Evolutionary conservation across 164 flowering plant genomes (phyloP).

Genomic region (Cinnamomum micranthum): DNA sequence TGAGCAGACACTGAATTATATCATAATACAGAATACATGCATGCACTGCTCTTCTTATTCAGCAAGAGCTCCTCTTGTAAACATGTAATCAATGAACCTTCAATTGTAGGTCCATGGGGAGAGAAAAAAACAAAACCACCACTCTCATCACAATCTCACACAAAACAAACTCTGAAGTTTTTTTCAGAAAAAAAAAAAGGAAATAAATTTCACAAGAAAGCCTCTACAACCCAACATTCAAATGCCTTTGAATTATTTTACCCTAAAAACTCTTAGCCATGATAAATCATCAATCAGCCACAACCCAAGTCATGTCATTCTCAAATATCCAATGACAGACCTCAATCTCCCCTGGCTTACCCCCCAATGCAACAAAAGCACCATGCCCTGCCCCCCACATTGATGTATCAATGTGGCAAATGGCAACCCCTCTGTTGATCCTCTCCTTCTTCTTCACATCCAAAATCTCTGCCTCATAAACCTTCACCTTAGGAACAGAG

Average conservation of each 20-base stretch:
- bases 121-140: too few species aligned
- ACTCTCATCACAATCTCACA: not conserved
- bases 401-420: conserved; percentile 86
- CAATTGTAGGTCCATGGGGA: too few species aligned
- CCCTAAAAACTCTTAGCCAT: not conserved
- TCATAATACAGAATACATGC: too few species aligned
- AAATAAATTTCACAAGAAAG: too few species aligned
- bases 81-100: too few species aligned
- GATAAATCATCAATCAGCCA: conserved; percentile 13
- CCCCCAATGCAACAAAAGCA: conserved; percentile 71
- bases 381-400: conserved; percentile 74
- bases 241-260: not conserved
- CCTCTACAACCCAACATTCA: not conserved
- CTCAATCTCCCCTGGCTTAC: conserved; percentile 63
- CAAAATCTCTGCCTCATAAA: conserved; percentile 70
- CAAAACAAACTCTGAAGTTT: not conserved
- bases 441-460: conserved; percentile 33
- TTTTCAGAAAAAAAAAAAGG: too few species aligned
- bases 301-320: conserved; percentile 35
- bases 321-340: conserved; percentile 44
- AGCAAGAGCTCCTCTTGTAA: too few species aligned
- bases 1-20: too few species aligned
- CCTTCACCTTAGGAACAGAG: conserved; percentile 78
- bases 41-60: too few species aligned
- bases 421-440: conserved; percentile 78